Conservation (phyloP, 2,329 filamentous ascomycete species). For the Botrytis sinoallii region DNA sequence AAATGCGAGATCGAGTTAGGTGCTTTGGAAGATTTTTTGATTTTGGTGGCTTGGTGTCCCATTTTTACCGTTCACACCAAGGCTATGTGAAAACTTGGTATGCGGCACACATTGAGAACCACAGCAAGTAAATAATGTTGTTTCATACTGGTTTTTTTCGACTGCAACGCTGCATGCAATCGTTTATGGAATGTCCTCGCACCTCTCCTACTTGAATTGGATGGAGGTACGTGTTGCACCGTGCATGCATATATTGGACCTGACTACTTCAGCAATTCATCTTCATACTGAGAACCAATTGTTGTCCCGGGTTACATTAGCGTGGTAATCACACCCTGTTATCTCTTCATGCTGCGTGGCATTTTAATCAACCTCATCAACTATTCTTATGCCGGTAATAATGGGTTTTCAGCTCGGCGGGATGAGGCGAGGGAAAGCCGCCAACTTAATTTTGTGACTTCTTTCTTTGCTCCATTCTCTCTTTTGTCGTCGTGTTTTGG, state of each 20-base stretch:
- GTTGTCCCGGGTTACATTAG: neutral
- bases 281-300: neutral
- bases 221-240: neutral
- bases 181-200: neutral
- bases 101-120: too few species aligned
- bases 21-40: too few species aligned
- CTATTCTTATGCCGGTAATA: neutral
- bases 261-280: neutral
- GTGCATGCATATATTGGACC: neutral
- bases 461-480: neutral
- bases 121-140: too few species aligned
- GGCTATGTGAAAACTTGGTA: too few species aligned
- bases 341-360: neutral
- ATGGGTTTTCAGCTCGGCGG: neutral
- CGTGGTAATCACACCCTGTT: neutral
- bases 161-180: neutral
- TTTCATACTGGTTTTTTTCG: too few species aligned
- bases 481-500: neutral
- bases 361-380: neutral
- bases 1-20: too few species aligned
- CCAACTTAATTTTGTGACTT: neutral
- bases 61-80: too few species aligned
- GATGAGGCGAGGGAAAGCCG: neutral
- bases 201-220: neutral
- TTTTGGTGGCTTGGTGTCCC: too few species aligned